Base-by-base conservation (phyloP, 441 rosid species). In the Croton setiger region DNA sequence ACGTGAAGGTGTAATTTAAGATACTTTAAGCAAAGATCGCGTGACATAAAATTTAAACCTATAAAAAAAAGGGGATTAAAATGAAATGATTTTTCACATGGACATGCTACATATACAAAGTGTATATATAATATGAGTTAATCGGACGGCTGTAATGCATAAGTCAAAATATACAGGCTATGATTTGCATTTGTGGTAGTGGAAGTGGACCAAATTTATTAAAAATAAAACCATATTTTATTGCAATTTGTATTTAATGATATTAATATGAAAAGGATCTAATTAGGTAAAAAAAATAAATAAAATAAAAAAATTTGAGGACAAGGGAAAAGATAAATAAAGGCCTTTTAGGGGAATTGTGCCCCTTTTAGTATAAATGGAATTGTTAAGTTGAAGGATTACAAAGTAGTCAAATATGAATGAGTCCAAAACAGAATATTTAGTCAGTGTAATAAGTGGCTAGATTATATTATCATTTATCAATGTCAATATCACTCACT, bases 201-300 rank as follows among this genome's bases (percentile, higher is more conserved):
- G 55, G 53, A 33, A 53, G 53, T 70, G 66, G 66, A 27, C 66
- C 66, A 27, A 21, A 63, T 37, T 5, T 37, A 37, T 37, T 37
- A 37, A 39, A 39, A 37, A 37, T 37, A 6, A 39, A 39, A 7
- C 1, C 43, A 6, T 39, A 39, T 39, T 27, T 41, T 41, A 60
- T 41, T 39, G 64, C 35, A 49, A 41, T 41, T 17, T 60, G 41
- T 10, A 12, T 37, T 23, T 37, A 60, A 39, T 41, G 9, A 31
- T 23, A 18, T 60, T 18, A 0, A 44, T 45, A 45, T 13, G 4
- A 3, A 45, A 14, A 45, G 49, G n/a, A 44, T 14, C 48, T 44
- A 11, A 8, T 7, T 3, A 45, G 13, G 13, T 15, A 45, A 45
- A 45, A 12, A 13, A 3, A 45, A 45, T 45, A 45, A 7, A 10